These are phyloP conservation scores for Iberis amara DNA, from an alignment of 441 rosid species.

Conservation along the genomic window DNA sequence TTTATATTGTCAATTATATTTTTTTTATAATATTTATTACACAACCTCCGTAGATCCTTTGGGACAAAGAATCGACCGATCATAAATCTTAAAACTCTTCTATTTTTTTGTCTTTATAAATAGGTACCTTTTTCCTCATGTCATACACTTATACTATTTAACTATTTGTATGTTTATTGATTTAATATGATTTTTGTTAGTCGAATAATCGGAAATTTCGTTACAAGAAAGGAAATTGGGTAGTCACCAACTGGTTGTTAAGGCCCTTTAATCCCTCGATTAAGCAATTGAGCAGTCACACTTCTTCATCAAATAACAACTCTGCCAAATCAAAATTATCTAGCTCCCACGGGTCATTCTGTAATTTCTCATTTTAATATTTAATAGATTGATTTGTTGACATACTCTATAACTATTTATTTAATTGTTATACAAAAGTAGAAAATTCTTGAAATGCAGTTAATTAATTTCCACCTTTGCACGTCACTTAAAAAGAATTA, in stretches of 20 bases:
- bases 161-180: not conserved
- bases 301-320: constrained; percentile 23
- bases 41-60: constrained; percentile 32
- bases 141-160: not conserved
- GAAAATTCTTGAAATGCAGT: constrained; percentile 1
- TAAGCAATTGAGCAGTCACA: constrained; percentile 29
- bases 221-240: constrained; percentile 26
- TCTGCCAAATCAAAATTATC: constrained; percentile 17
- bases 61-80: constrained; percentile 27
- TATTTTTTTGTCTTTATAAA: constrained; percentile 3
- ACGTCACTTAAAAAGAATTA: constrained; percentile 30
- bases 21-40: constrained; percentile 23
- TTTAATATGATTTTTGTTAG: not conserved
- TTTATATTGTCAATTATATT: constrained; percentile 6
- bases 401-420: constrained; percentile 2
- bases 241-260: constrained; percentile 36
- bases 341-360: not conserved
- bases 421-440: not conserved
- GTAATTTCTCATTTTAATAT: constrained; percentile 1
- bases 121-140: not conserved
- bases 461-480: constrained; percentile 27
- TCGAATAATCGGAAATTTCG: constrained; percentile 11
- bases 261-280: constrained; percentile 28
- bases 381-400: constrained; percentile 10
- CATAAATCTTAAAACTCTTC: constrained; percentile 1